Evolutionary conservation across 1,139 yeast genomes (phyloP).

Genomic region (Zhuliangozyma parablackwelliae): DNA sequence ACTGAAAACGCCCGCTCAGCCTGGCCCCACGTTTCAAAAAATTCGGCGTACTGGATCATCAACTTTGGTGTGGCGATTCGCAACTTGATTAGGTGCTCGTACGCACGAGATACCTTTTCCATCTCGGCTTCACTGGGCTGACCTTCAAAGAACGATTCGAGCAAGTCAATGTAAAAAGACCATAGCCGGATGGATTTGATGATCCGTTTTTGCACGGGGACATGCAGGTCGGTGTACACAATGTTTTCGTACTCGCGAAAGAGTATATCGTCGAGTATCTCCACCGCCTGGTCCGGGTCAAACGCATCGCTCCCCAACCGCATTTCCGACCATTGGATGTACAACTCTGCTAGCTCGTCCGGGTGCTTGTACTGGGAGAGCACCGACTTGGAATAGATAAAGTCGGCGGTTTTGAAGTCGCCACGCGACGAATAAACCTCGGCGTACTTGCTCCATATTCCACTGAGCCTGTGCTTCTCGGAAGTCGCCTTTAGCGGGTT

Average conservation of each 20-base stretch:
- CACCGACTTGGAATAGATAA: conserved; percentile 60
- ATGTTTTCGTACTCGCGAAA: conserved; percentile 16
- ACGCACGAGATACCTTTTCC: conserved; percentile 32
- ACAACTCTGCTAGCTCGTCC: conserved; percentile 64
- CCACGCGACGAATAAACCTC: conserved; percentile 51
- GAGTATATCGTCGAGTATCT: conserved; percentile 50
- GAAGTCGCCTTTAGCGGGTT: conserved; percentile 54
- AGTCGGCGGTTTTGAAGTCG: conserved; percentile 59
- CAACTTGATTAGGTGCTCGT: conserved; percentile 55
- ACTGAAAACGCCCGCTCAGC: conserved; percentile 54
- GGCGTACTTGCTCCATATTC: conserved; percentile 72
- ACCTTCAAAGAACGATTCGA: conserved; percentile 55
- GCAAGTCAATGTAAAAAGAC: conserved; percentile 69
- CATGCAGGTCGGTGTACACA: conserved; percentile 36
- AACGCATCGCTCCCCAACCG: conserved; percentile 49
- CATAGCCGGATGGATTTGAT: conserved; percentile 64
- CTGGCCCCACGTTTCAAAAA: conserved; percentile 47
- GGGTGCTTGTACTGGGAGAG: conserved; percentile 64
- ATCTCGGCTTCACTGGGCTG: conserved; percentile 16
- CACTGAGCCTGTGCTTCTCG: conserved; percentile 32
- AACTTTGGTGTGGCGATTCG: conserved; percentile 69
- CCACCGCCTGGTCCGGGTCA: conserved; percentile 41
- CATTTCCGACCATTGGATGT: conserved; percentile 71
- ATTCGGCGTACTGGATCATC: conserved; percentile 62
- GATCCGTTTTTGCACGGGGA: conserved; percentile 55